phyloP scores from a whole-genome alignment of 148 eudicot genomes.

The Mesembryanthemum crystallinum region DNA sequence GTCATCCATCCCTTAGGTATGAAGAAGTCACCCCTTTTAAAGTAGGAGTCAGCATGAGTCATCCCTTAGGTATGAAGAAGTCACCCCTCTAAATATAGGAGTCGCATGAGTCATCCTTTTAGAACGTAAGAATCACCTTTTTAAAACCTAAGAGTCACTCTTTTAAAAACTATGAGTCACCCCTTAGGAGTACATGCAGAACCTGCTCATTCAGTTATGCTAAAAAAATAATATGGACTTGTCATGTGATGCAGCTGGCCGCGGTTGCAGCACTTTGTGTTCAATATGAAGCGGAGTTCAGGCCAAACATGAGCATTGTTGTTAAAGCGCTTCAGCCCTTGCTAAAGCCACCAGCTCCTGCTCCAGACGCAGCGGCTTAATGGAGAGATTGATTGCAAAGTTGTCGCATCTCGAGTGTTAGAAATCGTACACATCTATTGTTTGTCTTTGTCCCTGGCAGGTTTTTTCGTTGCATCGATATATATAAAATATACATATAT shows the following conservation, averaged over 20 bases:
- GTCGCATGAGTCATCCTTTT: too few species aligned
- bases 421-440: neutral
- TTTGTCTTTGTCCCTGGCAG: neutral
- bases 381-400: neutral
- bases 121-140: too few species aligned
- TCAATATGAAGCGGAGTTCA: conserved; percentile 70
- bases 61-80: too few species aligned
- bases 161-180: too few species aligned
- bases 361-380: conserved; percentile 15
- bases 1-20: too few species aligned
- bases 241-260: conserved; percentile 48
- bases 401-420: neutral
- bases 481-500: neutral
- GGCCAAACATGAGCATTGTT: conserved; percentile 81
- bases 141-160: too few species aligned
- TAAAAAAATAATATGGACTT: conserved; percentile 1
- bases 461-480: conserved; percentile 11
- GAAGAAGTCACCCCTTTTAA: too few species aligned
- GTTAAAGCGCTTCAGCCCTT: conserved; percentile 74
- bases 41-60: too few species aligned
- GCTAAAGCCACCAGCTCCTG: conserved; percentile 42
- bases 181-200: too few species aligned
- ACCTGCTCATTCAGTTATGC: neutral
- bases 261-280: conserved; percentile 80
- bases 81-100: too few species aligned